Evolutionary conservation across 2,329 filamentous ascomycete species (phyloP), one percentile per base, ranked within the genome.

Genomic region (Meredithiella fracta): DNA sequence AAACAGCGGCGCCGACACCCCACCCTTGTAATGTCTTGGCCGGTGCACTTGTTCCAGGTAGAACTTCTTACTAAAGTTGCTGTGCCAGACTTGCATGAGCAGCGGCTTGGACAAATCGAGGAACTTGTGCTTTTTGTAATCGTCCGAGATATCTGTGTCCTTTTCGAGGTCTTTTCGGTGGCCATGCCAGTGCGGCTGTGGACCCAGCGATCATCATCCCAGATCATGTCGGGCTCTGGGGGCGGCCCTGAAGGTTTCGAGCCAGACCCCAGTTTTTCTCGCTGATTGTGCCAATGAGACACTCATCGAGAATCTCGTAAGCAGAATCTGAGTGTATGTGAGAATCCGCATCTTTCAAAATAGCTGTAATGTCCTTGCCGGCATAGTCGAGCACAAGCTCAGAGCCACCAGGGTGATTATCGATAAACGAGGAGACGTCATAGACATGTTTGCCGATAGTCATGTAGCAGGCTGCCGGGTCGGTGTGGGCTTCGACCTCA

Each of bases 1-100:
- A 69, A 98, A 98, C 23, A 98, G 71, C 20, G 92, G 92, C 38
- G 92, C 92, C 5, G 89, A 96, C 60, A 82, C 81, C 58, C 92
- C 92, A 61, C 91, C 91, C 67, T 83, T 94, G 76, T 97, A 98
- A 68, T 98, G 91, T 58, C 92, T 82, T 17, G 92, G 92, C 47
- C 92, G 83, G 67, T 98, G 92, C 54, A 98, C 86, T 68, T 98
- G 92, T 62, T 96, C 83, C 23, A 98, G 77, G 66, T 98, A 98
- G 66, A 98, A 98, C n/a, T 87, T 80, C 68, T 96, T 98, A 67
- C 73, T 80, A 71, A 97, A 98, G 29, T 85, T 86, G 50, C 90
- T 85, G 61, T 73, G 77, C 85, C 86, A 96, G 44, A 98, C 79
- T 69, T 98, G 92, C 68, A 84, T 75, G 56, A 98, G 76, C 56